Evolutionary conservation across 495 filamentous ascomycete species (phyloP).

Genomic region (Parathielavia appendiculata): DNA sequence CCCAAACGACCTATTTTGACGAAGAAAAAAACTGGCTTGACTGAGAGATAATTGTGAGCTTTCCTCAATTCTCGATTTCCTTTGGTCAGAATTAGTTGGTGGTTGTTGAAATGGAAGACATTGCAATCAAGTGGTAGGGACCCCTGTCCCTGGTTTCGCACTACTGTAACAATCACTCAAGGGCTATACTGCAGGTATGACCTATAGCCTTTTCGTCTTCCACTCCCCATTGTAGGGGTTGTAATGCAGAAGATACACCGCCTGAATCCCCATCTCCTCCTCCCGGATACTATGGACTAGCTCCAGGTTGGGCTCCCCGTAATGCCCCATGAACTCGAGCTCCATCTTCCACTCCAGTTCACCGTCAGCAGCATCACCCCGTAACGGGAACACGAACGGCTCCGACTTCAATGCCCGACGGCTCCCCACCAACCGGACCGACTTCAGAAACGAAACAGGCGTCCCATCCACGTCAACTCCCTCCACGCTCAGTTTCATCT

Average conservation of each 20-base stretch:
- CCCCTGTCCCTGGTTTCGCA: too few relatives aligned
- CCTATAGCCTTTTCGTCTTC: too few relatives aligned
- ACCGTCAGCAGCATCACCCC: conserved; percentile 24
- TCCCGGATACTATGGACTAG: conserved; percentile 22
- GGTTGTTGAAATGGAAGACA: too few relatives aligned
- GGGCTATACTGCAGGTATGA: too few relatives aligned
- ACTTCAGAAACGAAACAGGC: conserved; percentile 39
- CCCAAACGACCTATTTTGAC: too few relatives aligned
- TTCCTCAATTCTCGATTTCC: too few relatives aligned
- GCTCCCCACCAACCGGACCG: conserved; percentile 34
- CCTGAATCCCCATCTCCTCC: neutral
- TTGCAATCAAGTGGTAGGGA: too few relatives aligned
- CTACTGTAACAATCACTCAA: too few relatives aligned
- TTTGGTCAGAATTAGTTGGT: too few relatives aligned
- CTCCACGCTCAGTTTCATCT: conserved; percentile 27
- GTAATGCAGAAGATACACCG: conserved; percentile 37
- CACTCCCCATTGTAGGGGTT: conserved; percentile 37
- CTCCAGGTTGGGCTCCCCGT: conserved; percentile 39
- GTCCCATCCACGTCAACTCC: conserved; percentile 42
- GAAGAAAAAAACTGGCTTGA: too few relatives aligned
- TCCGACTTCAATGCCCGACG: conserved; percentile 33
- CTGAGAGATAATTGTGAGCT: too few relatives aligned
- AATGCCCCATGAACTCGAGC: conserved; percentile 46
- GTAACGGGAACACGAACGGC: conserved; percentile 37
- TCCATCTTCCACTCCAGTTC: conserved; percentile 24